A percentile compares a stretch with the other conserved stretches of the same genome.
Evolutionary conservation across 495 filamentous ascomycete species (phyloP).

Genomic region (Aspergillus campestris): DNA sequence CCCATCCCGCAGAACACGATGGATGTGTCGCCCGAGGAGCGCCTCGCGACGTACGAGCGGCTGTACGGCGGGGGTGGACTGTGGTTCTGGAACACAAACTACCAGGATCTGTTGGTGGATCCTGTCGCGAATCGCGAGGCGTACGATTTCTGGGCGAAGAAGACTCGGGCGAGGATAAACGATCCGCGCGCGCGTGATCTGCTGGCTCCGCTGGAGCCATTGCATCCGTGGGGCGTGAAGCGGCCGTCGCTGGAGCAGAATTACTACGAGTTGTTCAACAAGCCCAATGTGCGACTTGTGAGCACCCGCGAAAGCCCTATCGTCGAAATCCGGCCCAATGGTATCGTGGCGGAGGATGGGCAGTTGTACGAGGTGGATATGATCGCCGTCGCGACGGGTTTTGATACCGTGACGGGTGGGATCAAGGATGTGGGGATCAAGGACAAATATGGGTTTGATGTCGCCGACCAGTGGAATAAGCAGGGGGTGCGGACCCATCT

Average conservation of each 20-base stretch:
- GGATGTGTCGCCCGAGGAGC: too few relatives aligned
- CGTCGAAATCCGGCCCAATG: constrained; percentile 15
- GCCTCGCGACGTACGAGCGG: too few relatives aligned
- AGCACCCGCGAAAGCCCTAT: constrained; percentile 21
- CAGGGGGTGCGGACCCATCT: constrained; percentile 16
- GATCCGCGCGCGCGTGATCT: constrained; percentile 20
- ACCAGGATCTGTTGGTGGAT: too few relatives aligned
- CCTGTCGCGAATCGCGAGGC: too few relatives aligned
- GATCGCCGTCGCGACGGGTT: constrained; percentile 28
- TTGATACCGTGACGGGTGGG: constrained; percentile 26
- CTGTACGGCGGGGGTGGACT: too few relatives aligned
- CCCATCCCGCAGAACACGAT: too few relatives aligned
- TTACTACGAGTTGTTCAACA: constrained; percentile 31
- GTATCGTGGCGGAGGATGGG: constrained; percentile 29
- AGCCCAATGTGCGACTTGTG: constrained; percentile 25
- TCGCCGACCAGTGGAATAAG: constrained; percentile 19
- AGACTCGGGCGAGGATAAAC: constrained; percentile 18
- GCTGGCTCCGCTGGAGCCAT: constrained; percentile 16
- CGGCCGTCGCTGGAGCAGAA: constrained; percentile 21
- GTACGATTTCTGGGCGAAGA: constrained; percentile 2
- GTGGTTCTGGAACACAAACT: too few relatives aligned
- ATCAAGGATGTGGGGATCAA: constrained; percentile 23
- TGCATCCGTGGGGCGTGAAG: constrained; percentile 21
- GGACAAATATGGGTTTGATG: constrained; percentile 10
- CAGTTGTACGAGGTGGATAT: constrained; percentile 31